Percentiles rank a stretch among this genome's conserved stretches.
These are phyloP conservation scores for Blastobotrys indianensis DNA, from an alignment of 1,139 yeast species.

Conservation along the genomic window DNA sequence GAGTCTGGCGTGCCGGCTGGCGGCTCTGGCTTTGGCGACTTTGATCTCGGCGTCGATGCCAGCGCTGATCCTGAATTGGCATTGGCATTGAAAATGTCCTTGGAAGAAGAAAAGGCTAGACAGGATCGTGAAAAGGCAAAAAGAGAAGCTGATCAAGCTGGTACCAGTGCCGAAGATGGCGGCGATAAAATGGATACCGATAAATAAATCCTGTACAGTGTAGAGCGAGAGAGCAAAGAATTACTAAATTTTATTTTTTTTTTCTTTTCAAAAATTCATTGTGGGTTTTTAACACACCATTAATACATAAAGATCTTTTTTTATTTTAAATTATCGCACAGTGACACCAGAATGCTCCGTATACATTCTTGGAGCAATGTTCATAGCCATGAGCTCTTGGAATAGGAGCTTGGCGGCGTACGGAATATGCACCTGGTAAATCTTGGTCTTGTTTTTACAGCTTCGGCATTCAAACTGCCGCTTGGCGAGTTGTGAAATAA, in stretches of 20 bases:
- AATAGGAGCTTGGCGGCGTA: constrained; percentile 94
- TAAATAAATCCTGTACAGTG: background rate
- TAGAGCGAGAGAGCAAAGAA: background rate
- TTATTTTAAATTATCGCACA: too few relatives aligned
- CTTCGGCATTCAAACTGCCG: constrained; percentile 97
- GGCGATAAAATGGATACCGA: constrained; percentile 20
- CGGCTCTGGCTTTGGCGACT: constrained; percentile 42
- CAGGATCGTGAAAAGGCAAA: constrained; percentile 49
- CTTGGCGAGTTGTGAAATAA: constrained; percentile 93
- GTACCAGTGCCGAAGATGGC: constrained; percentile 12
- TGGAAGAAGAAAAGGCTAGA: constrained; percentile 76
- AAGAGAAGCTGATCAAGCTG: constrained; percentile 8
- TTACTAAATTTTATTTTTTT: background rate
- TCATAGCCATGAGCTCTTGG: constrained; percentile 99
- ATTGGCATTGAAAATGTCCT: constrained; percentile 77
- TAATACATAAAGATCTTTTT: too few relatives aligned
- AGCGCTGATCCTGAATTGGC: constrained; percentile 97
- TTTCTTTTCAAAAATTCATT: background rate
- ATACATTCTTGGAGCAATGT: constrained; percentile 51
- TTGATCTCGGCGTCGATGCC: constrained; percentile 72
- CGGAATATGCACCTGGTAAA: constrained; percentile 94
- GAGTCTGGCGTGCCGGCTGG: constrained; percentile 41
- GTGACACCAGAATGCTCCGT: constrained; percentile 36
- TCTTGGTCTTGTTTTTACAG: constrained; percentile 96
- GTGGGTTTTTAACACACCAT: too few relatives aligned